Conservation (phyloP, 1,284 basidiomycete species). For the Athelia psychrophila region DNA sequence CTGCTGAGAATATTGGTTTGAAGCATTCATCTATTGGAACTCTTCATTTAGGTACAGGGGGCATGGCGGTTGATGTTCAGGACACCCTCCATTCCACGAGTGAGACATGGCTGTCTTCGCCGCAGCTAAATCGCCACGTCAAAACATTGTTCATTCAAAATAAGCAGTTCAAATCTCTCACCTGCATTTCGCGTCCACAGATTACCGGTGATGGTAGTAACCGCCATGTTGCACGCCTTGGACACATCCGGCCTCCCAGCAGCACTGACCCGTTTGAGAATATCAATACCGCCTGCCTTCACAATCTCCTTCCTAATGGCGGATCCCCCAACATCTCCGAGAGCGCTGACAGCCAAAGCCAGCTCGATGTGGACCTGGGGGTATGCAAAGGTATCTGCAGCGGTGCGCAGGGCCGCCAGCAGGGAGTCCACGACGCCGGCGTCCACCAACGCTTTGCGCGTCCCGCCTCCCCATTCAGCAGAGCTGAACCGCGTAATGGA, state of each 20-base stretch:
- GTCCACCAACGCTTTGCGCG: constrained; percentile 20
- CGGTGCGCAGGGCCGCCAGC: constrained; percentile 21
- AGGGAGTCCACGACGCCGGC: constrained; percentile 24
- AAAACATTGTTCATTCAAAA: neutral
- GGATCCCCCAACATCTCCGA: constrained; percentile 22
- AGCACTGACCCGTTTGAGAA: constrained; percentile 17
- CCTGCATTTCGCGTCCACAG: constrained; percentile 24
- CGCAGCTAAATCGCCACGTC: constrained; percentile 5
- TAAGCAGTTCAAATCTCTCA: constrained; percentile 8
- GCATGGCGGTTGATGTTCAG: constrained; percentile 19
- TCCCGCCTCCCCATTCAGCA: constrained; percentile 24
- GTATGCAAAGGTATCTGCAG: constrained; percentile 15
- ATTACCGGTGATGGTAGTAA: constrained; percentile 22
- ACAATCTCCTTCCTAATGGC: constrained; percentile 24
- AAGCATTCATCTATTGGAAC: too few species aligned
- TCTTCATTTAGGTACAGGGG: constrained; percentile 19
- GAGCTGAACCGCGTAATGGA: constrained; percentile 22
- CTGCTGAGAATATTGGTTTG: too few species aligned
- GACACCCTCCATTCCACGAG: constrained; percentile 22
- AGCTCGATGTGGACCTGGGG: constrained; percentile 23
- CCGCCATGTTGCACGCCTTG: constrained; percentile 23
- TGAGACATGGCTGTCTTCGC: constrained; percentile 20
- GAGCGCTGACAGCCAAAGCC: constrained; percentile 21
- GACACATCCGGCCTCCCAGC: constrained; percentile 15
- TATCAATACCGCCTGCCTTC: constrained; percentile 23